phyloP scores from a whole-genome alignment of 106 monocot species.

The Dioscorea zingiberensis region DNA sequence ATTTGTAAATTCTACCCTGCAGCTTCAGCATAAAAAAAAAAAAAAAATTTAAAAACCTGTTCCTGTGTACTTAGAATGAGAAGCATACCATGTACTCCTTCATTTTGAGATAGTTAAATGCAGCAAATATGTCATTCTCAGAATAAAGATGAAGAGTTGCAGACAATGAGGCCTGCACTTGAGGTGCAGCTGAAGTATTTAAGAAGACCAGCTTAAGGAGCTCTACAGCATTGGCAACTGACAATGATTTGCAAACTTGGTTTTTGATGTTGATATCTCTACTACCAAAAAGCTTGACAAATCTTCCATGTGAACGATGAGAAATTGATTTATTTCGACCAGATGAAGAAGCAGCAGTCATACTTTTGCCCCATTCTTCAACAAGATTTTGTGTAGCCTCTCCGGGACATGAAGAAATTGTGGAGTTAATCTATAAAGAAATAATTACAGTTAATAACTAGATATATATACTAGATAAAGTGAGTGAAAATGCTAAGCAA shows the following conservation, averaged over 20 bases:
- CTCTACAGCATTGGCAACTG: constrained; percentile 82
- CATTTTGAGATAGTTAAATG: constrained; percentile 60
- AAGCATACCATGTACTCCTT: constrained; percentile 67
- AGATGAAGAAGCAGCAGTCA: neutral
- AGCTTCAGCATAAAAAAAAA: no score
- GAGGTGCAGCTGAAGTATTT: constrained; percentile 34
- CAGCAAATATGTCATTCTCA: constrained; percentile 59
- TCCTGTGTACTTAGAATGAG: neutral
- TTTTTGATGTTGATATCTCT: constrained; percentile 23
- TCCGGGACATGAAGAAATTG: constrained; percentile 10
- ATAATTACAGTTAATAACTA: neutral
- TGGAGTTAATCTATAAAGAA: neutral
- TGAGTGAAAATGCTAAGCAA: neutral
- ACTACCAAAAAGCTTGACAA: constrained; percentile 24
- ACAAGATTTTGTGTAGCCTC: constrained; percentile 4
- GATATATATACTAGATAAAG: neutral
- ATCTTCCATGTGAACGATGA: constrained; percentile 22
- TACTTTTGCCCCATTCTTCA: constrained; percentile 5
- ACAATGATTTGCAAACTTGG: constrained; percentile 42
- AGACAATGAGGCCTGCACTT: constrained; percentile 52
- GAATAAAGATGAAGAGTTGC: constrained; percentile 56
- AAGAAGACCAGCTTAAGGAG: constrained; percentile 78
- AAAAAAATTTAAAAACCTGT: no score
- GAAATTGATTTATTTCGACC: constrained; percentile 19
- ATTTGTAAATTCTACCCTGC: no score